phyloP scores from a whole-genome alignment of 768 basidiomycete species.

The Tricholoma hemisulphureum region DNA sequence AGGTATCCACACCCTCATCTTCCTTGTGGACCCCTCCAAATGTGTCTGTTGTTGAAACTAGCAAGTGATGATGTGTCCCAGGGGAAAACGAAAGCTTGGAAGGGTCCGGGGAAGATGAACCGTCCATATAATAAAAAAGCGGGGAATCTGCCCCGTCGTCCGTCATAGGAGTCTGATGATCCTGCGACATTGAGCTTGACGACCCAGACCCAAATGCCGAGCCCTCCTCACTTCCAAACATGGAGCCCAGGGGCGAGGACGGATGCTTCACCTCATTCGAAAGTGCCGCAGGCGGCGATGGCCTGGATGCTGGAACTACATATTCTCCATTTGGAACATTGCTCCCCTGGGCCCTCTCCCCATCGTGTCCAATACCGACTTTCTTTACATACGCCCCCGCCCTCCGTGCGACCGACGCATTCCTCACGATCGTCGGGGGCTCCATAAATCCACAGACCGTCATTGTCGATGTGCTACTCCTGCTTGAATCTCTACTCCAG shows the following conservation, averaged over 20 bases:
- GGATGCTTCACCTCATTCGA: conserved; percentile 22
- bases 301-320: conserved; percentile 2
- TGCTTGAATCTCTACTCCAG: conserved; percentile 43
- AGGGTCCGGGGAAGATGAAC: conserved; percentile 27
- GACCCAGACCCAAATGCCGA: conserved; percentile 37
- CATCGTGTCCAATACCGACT: conserved; percentile 10
- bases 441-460: conserved; percentile 38
- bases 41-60: conserved; percentile 34
- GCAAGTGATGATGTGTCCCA: conserved; percentile 15
- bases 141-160: conserved; percentile 30
- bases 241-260: conserved; percentile 49
- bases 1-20: conserved; percentile 13
- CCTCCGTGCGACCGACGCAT: conserved; percentile 47
- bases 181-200: conserved; percentile 40
- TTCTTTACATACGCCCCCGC: conserved; percentile 43
- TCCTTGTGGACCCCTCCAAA: conserved; percentile 34
- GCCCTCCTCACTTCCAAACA: conserved; percentile 45
- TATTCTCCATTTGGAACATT: background rate
- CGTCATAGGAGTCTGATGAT: conserved; percentile 41
- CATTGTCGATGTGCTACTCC: conserved; percentile 48
- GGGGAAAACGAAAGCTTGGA: conserved; percentile 21
- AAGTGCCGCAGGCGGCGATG: conserved; percentile 3
- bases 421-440: conserved; percentile 41
- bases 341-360: background rate
- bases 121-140: conserved; percentile 38